Conservation (phyloP, 2,329 filamentous ascomycete species). For the Cytospora paraplurivora region DNA sequence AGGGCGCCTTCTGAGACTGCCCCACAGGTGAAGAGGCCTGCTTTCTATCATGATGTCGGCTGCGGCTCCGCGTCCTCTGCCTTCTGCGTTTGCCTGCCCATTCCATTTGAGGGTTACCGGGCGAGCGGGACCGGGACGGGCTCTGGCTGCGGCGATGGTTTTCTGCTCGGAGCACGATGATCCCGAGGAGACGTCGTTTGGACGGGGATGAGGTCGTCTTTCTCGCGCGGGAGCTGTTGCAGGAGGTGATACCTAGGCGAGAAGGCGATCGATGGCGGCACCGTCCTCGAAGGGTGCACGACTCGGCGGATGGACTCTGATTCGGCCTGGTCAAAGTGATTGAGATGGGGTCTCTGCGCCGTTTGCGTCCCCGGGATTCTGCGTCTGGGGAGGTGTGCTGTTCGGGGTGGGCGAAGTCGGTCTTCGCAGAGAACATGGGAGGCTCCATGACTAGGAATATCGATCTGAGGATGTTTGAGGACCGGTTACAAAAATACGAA, state of each 20-base stretch:
- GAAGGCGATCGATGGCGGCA: conserved; percentile 44
- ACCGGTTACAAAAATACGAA: not conserved
- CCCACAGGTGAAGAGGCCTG: conserved; percentile 20
- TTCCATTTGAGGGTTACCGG: conserved; percentile 30
- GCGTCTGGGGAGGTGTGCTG: conserved; percentile 34
- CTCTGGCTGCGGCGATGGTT: conserved; percentile 38
- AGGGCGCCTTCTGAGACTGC: conserved; percentile 16
- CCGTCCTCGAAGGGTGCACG: conserved; percentile 46
- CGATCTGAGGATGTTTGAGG: not conserved
- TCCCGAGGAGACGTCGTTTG: conserved; percentile 37
- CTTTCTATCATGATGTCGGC: conserved; percentile 34
- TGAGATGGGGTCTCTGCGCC: conserved; percentile 38
- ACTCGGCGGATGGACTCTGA: conserved; percentile 40
- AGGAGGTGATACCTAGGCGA: conserved; percentile 35
- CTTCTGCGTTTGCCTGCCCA: conserved; percentile 35
- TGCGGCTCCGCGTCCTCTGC: conserved; percentile 43
- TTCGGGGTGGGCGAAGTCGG: conserved; percentile 16
- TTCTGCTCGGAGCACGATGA: conserved; percentile 38
- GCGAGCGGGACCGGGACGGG: conserved; percentile 41
- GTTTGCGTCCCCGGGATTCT: conserved; percentile 42
- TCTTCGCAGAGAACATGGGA: not conserved
- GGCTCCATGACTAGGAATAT: conserved; percentile 17
- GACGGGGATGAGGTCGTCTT: conserved; percentile 37
- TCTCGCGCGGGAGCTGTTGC: conserved; percentile 29
- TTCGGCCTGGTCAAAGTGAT: conserved; percentile 32